Evolutionary conservation across 805 yeast species (phyloP), one percentile per base, ranked within the genome.

Genomic region (Yamadazyma phyllophila): DNA sequence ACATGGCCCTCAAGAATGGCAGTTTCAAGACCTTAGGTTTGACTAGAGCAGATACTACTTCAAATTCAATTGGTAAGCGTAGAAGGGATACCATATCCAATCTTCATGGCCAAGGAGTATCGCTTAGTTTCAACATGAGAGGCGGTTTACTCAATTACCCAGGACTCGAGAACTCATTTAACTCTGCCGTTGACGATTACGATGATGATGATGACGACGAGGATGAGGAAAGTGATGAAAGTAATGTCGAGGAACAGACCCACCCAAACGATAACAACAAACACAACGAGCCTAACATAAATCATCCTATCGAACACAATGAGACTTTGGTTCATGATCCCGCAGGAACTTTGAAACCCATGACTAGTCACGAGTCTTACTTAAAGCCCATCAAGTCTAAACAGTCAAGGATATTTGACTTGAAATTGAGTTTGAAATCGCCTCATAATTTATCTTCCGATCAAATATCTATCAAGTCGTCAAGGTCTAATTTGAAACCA

Each of bases 101-200:
- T 42, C 62, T 89, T 42, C 94, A 87, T 58, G 81, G 80, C 48
- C 69, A 85, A 53, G 97, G 97, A 0, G 55, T 70, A 45, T 61
- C 74, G 1, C 78, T 90, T 3, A 82, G 94, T 1, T 76, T 88
- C 48, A 82, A 84, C 41, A 86, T 91, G 83, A 83, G 83, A 47
- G 65, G 67, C 0, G 63, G 63, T 33, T 51, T 56, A 35, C 62
- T 63, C 37, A 62, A 61, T 48, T 58, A 63, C 43, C 56, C 60
- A 31, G 52, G 62, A 0, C 47, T 60, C 12, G 59, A 53, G 15
- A 44, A 47, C 13, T 44, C 49, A 33, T 48, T 45, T 17, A 46
- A 52, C 31, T 52, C 57, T 48, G 59, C 51, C 6, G 50, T 51
- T 40, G 52, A 48, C n/a, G 41, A 40, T 2, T 27, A 39, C 8